These are phyloP conservation scores for Hibiscus trionum DNA, from an alignment of 345 rosid species.

Conservation along the genomic window DNA sequence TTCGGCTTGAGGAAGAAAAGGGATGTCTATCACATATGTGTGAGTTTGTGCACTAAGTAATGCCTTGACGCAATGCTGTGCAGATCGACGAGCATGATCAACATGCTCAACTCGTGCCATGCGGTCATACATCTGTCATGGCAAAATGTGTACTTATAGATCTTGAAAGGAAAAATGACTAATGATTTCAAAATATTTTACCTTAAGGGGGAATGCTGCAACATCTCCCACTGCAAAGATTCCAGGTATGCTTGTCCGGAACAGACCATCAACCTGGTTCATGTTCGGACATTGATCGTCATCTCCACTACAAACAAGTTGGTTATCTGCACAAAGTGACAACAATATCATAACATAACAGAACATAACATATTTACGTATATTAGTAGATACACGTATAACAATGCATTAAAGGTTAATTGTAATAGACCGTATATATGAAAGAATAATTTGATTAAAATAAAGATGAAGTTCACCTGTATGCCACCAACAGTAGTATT, in stretches of 20 bases:
- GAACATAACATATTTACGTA: background rate
- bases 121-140: conserved; percentile 27
- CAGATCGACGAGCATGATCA: conserved; percentile 90
- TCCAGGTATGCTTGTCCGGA: conserved; percentile 77
- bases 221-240: conserved; percentile 96
- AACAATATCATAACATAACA: background rate
- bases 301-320: background rate
- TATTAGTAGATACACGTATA: background rate
- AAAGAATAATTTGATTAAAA: background rate
- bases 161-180: conserved; percentile 2
- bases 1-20: background rate
- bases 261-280: conserved; percentile 75
- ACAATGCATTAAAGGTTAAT: background rate
- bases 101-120: conserved; percentile 55
- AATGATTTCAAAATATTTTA: conserved; percentile 24
- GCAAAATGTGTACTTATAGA: conserved; percentile 14
- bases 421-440: background rate
- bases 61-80: conserved; percentile 78
- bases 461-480: conserved; percentile 41
- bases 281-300: background rate
- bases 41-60: conserved; percentile 64
- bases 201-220: conserved; percentile 95
- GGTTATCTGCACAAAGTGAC: background rate
- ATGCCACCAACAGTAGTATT: conserved; percentile 68
- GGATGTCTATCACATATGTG: conserved; percentile 31